Evolutionary conservation across 164 flowering plant species (phyloP).

Genomic region (Brasenia schreberi): DNA sequence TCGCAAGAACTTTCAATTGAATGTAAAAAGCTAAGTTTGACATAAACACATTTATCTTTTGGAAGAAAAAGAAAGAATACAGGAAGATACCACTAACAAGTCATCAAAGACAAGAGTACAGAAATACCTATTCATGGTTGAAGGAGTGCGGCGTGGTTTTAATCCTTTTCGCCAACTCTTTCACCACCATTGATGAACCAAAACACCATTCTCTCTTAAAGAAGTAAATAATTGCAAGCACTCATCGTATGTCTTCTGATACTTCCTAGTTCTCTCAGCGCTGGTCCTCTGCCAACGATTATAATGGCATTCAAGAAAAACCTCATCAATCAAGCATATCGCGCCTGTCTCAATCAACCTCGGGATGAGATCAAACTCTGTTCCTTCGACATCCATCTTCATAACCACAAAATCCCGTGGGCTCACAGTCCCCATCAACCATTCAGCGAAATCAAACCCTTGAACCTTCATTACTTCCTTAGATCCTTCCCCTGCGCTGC

Average conservation of each 20-base stretch:
- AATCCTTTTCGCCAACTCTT: background rate
- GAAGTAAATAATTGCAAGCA: constrained; percentile 78
- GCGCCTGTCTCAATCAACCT: constrained; percentile 85
- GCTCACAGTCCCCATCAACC: constrained; percentile 76
- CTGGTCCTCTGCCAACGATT: constrained; percentile 96
- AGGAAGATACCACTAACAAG: too few relatives aligned
- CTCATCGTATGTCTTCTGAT: constrained; percentile 69
- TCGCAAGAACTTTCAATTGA: too few relatives aligned
- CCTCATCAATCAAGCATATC: constrained; percentile 88
- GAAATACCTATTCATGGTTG: too few relatives aligned
- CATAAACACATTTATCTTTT: too few relatives aligned
- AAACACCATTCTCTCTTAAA: constrained; percentile 70
- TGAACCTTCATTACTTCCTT: constrained; percentile 47
- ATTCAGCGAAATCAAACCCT: constrained; percentile 89
- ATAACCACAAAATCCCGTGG: constrained; percentile 87
- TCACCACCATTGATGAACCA: constrained; percentile 99
- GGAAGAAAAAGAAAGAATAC: too few relatives aligned
- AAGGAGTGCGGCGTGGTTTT: too few relatives aligned
- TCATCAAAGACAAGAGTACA: too few relatives aligned
- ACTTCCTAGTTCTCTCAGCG: constrained; percentile 73
- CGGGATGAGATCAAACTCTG: constrained; percentile 87
- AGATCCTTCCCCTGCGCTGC: constrained; percentile 5
- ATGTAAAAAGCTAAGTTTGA: too few relatives aligned
- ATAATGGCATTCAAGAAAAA: constrained; percentile 95
- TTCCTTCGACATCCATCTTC: constrained; percentile 99